Evolutionary conservation across 352 stramenopile species (phyloP).

Genomic region (Phytophthora pinifolia): DNA sequence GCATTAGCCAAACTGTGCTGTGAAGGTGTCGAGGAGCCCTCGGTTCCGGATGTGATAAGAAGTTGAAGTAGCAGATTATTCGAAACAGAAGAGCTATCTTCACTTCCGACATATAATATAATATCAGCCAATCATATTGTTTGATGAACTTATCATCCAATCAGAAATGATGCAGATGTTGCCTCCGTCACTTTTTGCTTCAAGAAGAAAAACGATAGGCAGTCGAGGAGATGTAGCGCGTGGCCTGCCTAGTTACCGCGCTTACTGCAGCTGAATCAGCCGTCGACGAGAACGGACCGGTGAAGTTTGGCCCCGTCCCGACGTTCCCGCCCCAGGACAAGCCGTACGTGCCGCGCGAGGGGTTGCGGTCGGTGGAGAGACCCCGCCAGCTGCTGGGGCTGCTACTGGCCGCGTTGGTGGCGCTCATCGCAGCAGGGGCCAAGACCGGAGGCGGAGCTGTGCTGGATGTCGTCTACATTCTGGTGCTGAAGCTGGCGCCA

Average conservation of each 20-base stretch:
- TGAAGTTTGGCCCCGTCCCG: constrained; percentile 29
- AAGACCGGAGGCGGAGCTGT: constrained; percentile 88
- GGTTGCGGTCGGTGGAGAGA: constrained; percentile 19
- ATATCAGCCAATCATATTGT: background rate
- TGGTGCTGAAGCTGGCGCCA: constrained; percentile 86
- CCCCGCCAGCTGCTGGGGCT: constrained; percentile 34
- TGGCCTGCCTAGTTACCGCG: constrained; percentile 6
- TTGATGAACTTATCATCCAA: background rate
- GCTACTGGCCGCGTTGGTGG: constrained; percentile 39
- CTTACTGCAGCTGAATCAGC: constrained; percentile 7
- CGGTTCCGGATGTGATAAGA: constrained; percentile 41
- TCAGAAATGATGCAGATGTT: background rate
- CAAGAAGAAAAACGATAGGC: constrained; percentile 18
- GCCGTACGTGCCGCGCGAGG: constrained; percentile 19
- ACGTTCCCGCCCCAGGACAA: constrained; percentile 21
- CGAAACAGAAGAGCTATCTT: too few species aligned
- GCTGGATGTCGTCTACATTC: constrained; percentile 92
- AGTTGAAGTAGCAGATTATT: too few species aligned
- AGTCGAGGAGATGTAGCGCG: constrained; percentile 5
- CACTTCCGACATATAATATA: too few species aligned
- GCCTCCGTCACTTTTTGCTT: constrained; percentile 15
- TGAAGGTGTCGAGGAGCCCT: constrained; percentile 23
- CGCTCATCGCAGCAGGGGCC: constrained; percentile 67
- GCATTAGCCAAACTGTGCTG: constrained; percentile 30
- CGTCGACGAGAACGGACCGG: constrained; percentile 15